phyloP scores from a whole-genome alignment of 2,329 filamentous ascomycete genomes.

The Hymenoscyphus occultus region DNA sequence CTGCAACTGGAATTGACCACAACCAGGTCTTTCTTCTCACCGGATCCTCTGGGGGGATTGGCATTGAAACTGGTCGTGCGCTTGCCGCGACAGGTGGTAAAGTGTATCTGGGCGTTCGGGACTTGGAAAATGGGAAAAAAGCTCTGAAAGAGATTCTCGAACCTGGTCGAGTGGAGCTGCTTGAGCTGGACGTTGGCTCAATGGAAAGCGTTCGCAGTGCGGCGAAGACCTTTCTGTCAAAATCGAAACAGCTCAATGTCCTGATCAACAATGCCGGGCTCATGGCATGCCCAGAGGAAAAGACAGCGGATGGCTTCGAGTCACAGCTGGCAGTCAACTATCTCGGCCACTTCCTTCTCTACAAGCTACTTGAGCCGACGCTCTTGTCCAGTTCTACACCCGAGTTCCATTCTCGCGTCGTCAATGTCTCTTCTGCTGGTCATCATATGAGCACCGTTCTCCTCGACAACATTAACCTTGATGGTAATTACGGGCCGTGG shows the following conservation, averaged over 20 bases:
- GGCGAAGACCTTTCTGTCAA: constrained; percentile 18
- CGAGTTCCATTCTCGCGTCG: constrained; percentile 45
- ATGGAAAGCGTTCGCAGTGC: constrained; percentile 37
- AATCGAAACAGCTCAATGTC: constrained; percentile 36
- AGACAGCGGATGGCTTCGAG: constrained; percentile 41
- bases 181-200: constrained; percentile 37
- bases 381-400: constrained; percentile 42
- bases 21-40: constrained; percentile 40
- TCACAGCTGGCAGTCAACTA: constrained; percentile 32
- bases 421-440: constrained; percentile 44
- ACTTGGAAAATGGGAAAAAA: constrained; percentile 34
- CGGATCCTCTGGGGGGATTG: constrained; percentile 39
- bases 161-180: constrained; percentile 29
- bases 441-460: constrained; percentile 42
- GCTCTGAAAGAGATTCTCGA: constrained; percentile 42
- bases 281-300: constrained; percentile 38
- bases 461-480: constrained; percentile 28
- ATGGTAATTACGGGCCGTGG: constrained; percentile 37
- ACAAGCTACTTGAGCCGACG: constrained; percentile 46
- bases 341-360: constrained; percentile 44
- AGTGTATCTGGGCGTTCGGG: constrained; percentile 38
- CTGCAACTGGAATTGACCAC: constrained; percentile 38
- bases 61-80: constrained; percentile 39
- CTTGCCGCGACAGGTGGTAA: constrained; percentile 37
- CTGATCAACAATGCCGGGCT: constrained; percentile 41